Percentiles rank a stretch among this genome's conserved stretches.
Conservation (phyloP, 2,329 filamentous ascomycete species). For the Amauroascus verrucosus region DNA sequence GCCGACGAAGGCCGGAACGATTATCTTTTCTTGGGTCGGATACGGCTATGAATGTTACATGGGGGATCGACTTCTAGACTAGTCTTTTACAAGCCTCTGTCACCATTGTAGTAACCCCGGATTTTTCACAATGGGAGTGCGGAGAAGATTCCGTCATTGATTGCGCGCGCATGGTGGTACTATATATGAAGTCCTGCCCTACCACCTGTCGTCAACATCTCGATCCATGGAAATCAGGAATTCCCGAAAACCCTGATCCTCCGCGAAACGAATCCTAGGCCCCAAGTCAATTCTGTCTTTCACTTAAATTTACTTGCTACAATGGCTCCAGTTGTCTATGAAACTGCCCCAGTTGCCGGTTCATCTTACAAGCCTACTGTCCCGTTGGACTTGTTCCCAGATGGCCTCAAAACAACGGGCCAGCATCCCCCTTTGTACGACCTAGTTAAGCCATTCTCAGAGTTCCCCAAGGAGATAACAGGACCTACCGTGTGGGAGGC, state of each 20-base stretch:
- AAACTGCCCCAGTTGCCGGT: slow-evolving; percentile 10
- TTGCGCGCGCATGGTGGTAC: neutral
- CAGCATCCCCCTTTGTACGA: slow-evolving; percentile 62
- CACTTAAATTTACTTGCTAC: neutral
- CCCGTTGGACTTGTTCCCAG: slow-evolving; percentile 45
- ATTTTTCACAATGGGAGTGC: neutral
- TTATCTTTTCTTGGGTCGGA: slow-evolving; percentile 1
- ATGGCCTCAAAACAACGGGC: slow-evolving; percentile 58
- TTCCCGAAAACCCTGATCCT: neutral
- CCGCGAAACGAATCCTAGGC: neutral
- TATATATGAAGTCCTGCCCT: neutral
- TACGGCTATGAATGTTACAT: neutral
- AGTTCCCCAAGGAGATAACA: slow-evolving; percentile 60
- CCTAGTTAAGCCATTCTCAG: slow-evolving; percentile 54
- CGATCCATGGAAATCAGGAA: neutral
- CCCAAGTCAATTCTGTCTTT: neutral
- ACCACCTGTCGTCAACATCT: neutral
- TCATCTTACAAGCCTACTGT: slow-evolving; percentile 6
- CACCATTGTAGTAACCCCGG: neutral
- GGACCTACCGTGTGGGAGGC: slow-evolving; percentile 64
- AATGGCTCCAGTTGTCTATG: slow-evolving; percentile 18
- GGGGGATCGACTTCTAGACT: slow-evolving; percentile 1
- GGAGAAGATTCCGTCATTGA: slow-evolving; percentile 9
- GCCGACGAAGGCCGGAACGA: neutral
- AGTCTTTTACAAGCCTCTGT: neutral